phyloP scores from a whole-genome alignment of 345 rosid species.

The Citrus medica region DNA sequence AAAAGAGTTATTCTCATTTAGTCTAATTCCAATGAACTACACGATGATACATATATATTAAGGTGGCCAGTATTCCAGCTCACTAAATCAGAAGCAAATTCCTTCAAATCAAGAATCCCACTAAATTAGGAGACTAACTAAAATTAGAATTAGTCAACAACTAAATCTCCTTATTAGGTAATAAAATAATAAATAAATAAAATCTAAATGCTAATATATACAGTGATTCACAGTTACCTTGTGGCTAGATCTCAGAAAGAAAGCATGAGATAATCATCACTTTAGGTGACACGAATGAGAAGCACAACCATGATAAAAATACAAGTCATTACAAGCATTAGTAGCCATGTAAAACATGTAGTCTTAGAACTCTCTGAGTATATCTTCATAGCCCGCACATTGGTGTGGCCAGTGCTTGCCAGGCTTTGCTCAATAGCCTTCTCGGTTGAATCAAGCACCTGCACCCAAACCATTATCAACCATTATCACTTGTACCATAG shows the following conservation, averaged over 20 bases:
- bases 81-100: too few relatives aligned
- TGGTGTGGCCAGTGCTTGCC: constrained; percentile 77
- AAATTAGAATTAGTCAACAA: too few relatives aligned
- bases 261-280: neutral
- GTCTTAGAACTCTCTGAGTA: constrained; percentile 73
- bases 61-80: too few relatives aligned
- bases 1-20: too few relatives aligned
- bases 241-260: neutral
- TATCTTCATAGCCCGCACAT: constrained; percentile 55
- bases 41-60: too few relatives aligned
- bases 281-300: constrained; percentile 71
- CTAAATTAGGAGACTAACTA: too few relatives aligned
- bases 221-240: neutral
- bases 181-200: too few relatives aligned
- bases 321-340: constrained; percentile 65
- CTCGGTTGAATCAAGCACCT: constrained; percentile 90
- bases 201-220: too few relatives aligned
- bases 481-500: neutral
- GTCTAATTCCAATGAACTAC: too few relatives aligned
- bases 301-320: constrained; percentile 84
- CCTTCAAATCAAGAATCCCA: too few relatives aligned
- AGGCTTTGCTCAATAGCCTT: constrained; percentile 85
- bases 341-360: constrained; percentile 78
- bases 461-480: constrained; percentile 19
- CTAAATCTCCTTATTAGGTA: too few relatives aligned